These are phyloP conservation scores for Brassica napus DNA, from an alignment of 345 rosid species.

Conservation along the genomic window Da-Ae NC_063442.1:7145501-7146000, in stretches of 20 bases:
- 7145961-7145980: not conserved
- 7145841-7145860: slow-evolving; percentile 1
- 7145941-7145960: slow-evolving; percentile 34
- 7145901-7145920: slow-evolving; percentile 3
- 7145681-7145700: not conserved
- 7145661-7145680: not conserved
- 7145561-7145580: slow-evolving; percentile 11
- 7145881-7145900: slow-evolving; percentile 2
- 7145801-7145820: not conserved
- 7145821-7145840: not conserved
- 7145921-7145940: slow-evolving; percentile 15
- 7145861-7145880: slow-evolving; percentile 33
- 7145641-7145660: slow-evolving; percentile 3
- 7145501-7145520: slow-evolving; percentile 6
- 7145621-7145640: not conserved
- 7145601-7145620: not conserved
- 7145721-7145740: not conserved
- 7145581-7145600: not conserved
- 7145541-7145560: slow-evolving; percentile 27
- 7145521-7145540: slow-evolving; percentile 1
- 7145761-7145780: not conserved
- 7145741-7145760: not conserved
- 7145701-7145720: not conserved
- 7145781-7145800: not conserved
- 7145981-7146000: not conserved